Percentiles rank a stretch among this genome's conserved stretches.
Evolutionary conservation across 2,329 filamentous ascomycete genomes (phyloP).

Genomic region (Monilinia fructicola): DNA sequence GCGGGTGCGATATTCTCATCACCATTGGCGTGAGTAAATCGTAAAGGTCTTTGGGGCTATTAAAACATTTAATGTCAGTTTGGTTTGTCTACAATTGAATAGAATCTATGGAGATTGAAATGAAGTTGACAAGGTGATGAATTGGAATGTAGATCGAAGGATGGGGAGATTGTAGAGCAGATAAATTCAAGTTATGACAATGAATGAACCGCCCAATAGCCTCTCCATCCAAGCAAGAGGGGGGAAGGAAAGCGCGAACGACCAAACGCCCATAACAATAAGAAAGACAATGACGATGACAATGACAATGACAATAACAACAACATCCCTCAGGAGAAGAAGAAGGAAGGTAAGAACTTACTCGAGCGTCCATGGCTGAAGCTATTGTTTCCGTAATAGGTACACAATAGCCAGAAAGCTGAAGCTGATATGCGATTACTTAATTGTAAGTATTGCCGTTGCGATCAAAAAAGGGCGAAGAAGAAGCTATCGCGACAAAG

Average conservation of each 20-base stretch:
- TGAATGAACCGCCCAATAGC: too few species aligned
- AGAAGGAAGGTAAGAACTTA: conserved; percentile 36
- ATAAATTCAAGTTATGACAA: too few species aligned
- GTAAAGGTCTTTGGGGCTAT: conserved; percentile 68
- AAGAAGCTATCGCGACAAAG: conserved; percentile 34
- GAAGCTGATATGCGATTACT: not conserved
- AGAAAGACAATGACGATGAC: not conserved
- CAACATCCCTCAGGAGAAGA: not conserved
- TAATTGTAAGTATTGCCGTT: not conserved
- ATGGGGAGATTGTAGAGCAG: conserved; percentile 21
- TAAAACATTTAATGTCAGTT: conserved; percentile 37
- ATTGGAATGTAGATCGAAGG: conserved; percentile 26
- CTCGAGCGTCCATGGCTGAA: conserved; percentile 45
- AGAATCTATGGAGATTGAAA: conserved; percentile 25
- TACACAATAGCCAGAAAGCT: conserved; percentile 7
- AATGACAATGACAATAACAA: not conserved
- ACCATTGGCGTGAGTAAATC: conserved; percentile 57
- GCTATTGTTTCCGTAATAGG: conserved; percentile 3
- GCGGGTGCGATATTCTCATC: conserved; percentile 68
- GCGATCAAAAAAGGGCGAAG: conserved; percentile 2
- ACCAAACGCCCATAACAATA: not conserved
- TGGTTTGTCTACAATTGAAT: conserved; percentile 23
- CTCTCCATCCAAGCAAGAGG: too few species aligned
- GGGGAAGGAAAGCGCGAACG: conserved; percentile 16
- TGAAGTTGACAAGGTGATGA: conserved; percentile 30